Evolutionary conservation across 805 yeast species (phyloP), one percentile per base, ranked within the genome.

Genomic region (Candida fluviatilis): DNA sequence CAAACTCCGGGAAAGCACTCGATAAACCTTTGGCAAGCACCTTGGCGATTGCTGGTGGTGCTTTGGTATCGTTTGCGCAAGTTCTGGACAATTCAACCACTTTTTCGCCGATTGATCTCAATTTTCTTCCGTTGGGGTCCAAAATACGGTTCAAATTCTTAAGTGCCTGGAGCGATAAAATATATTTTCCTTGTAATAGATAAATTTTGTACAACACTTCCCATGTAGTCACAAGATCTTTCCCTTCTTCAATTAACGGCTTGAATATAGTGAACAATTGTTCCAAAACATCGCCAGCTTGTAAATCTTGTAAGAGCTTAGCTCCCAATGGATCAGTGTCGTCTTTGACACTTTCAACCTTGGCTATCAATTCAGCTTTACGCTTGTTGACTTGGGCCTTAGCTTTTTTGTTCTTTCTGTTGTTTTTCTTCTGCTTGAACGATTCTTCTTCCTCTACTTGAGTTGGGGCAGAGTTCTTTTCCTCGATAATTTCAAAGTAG

Each of bases 261-360:
- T 64, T 64, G 49, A 65, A 63, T 17, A 65, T 53, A 14, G 50
- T 58, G 37, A 55, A 64, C n/a, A 82, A 68, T 11, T 61, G 59
- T 5, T 65, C 70, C 34, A 80, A 48, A 35, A 80, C 68, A 13
- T 65, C 54, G 28, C 63, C 50, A 24, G 61, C 50, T 2, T 50
- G 28, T 40, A 64, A 49, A 19, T 58, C 60, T 10, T 49, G 30
- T 29, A 66, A 46, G 27, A 71, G 53, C 27, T 64, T 60, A 18
- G 69, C 69, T 24, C 88, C 91, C 45, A 80, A 71, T 2, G 78
- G 72, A 62, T 84, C 90, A 4, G 62, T 58, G 42, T 80, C 86
- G 13, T 71, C 69, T 38, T 64, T 63, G 43, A 55, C 70, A 31
- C 69, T 58, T 48, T 65, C 71, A 19, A 68, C 73, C 37, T 63